Evolutionary conservation across 2,329 filamentous ascomycete species (phyloP).

Genomic region (Botrytis aclada): DNA sequence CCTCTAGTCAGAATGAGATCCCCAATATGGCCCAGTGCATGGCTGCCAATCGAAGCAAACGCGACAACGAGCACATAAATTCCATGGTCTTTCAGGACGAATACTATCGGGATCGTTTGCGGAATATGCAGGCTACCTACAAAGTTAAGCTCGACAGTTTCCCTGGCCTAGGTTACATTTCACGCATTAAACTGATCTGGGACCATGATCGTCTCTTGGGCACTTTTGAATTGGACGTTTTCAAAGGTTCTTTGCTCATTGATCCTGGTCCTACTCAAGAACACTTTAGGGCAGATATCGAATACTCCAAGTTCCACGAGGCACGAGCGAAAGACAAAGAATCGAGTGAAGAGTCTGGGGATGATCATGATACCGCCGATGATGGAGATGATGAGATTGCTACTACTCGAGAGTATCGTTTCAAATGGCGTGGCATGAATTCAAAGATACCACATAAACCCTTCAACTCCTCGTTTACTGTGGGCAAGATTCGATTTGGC

Average conservation of each 20-base stretch:
- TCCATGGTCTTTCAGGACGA: neutral
- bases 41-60: slow-evolving; percentile 3
- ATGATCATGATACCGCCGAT: neutral
- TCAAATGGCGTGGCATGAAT: slow-evolving; percentile 11
- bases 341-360: slow-evolving; percentile 1
- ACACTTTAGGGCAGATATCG: slow-evolving; percentile 9
- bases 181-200: slow-evolving; percentile 10
- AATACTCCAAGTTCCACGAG: slow-evolving; percentile 12
- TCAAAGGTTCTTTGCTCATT: neutral
- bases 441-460: neutral
- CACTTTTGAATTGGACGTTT: neutral
- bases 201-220: slow-evolving; percentile 10
- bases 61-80: slow-evolving; percentile 2
- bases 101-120: slow-evolving; percentile 7
- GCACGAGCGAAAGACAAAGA: slow-evolving; percentile 1
- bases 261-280: slow-evolving; percentile 8
- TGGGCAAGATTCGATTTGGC: slow-evolving; percentile 6
- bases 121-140: slow-evolving; percentile 9
- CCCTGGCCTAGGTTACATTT: neutral
- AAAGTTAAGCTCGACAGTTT: neutral
- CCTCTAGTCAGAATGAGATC: neutral
- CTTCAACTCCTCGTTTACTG: neutral
- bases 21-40: neutral
- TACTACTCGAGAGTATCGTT: neutral
- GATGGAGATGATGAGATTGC: slow-evolving; percentile 14